A percentile compares a stretch with the other conserved stretches of the same genome.
phyloP scores from a whole-genome alignment of 202 grass and related monocot genomes.

The Dendrocalamus latiflorus region DNA sequence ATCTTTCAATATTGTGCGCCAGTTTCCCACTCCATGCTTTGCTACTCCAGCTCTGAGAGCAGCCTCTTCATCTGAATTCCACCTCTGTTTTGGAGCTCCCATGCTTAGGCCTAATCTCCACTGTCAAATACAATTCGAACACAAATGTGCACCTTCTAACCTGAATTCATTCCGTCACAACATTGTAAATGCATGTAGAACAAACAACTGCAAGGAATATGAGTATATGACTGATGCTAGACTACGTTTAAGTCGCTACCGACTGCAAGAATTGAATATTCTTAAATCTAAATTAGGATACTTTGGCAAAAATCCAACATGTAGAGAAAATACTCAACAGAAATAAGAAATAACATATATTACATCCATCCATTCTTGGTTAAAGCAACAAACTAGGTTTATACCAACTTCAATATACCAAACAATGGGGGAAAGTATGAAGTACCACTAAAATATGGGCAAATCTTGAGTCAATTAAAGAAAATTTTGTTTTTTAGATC shows the following conservation, averaged over 20 bases:
- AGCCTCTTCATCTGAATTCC: constrained; percentile 71
- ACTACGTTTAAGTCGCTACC: not conserved
- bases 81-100: constrained; percentile 82
- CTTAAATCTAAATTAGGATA: constrained; percentile 1
- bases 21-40: constrained; percentile 89
- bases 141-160: constrained; percentile 1
- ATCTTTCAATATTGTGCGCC: constrained; percentile 75
- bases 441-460: too few relatives aligned
- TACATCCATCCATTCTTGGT: not conserved
- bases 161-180: constrained; percentile 14
- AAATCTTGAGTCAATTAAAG: not conserved
- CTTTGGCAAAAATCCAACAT: not conserved
- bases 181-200: not conserved
- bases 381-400: constrained; percentile 1
- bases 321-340: not conserved
- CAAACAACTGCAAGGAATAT: not conserved
- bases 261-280: not conserved
- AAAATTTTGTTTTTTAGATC: not conserved
- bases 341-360: not conserved
- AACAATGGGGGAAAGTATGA: not conserved
- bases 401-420: constrained; percentile 1
- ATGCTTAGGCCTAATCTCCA: constrained; percentile 31
- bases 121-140: not conserved
- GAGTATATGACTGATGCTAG: not conserved
- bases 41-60: constrained; percentile 85